Evolutionary conservation across 257 asterid genomes (phyloP), one percentile per base, ranked within the genome.

Genomic region (Apocynum venetum): DNA sequence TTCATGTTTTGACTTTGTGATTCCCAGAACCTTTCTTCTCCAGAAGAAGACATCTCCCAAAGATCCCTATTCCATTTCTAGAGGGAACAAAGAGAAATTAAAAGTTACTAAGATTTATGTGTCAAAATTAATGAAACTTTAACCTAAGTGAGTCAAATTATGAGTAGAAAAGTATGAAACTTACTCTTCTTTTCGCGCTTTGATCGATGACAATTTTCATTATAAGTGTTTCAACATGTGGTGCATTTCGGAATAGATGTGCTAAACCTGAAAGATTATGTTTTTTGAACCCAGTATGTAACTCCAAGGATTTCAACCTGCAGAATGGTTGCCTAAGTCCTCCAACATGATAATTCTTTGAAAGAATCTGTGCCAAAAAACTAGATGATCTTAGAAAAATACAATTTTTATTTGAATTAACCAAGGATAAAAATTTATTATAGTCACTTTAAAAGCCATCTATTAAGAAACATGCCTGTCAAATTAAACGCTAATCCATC

Each of bases 21-120:
- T 59, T 91, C 97, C 98, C 97, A 94, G 71, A 81, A 90, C 67
- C 81, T 82, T 79, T 93, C 97, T 78, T 88, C 97, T 14, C 91
- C 90, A 0, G 91, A 81, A 84, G 86, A 87, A 15, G 90, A 79
- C 13, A 79, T 68, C 75, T 88, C 89, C 97, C 89, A 86, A 0
- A 84, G 79, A 13, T 89, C 92, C 88, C 84, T 87, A 84, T 89
- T 85, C 96, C 92, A 86, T 84, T 83, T 85, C 96, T 92, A 85
- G 31, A 14, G n/a, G 9, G 8, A 14, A 43, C 11, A 77, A 53
- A 61, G 1, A 36, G 0, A 49, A 67, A 46, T 14, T 0, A 14
- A 25, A 17, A 63, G 14, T 20, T 9, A 53, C 14, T 46, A 36
- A 36, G 67, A 31, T 25, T 61, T 12, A 3, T 31, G 1, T 60